Evolutionary conservation across 768 basidiomycete species (phyloP).

Genomic region (Mycena pura): DNA sequence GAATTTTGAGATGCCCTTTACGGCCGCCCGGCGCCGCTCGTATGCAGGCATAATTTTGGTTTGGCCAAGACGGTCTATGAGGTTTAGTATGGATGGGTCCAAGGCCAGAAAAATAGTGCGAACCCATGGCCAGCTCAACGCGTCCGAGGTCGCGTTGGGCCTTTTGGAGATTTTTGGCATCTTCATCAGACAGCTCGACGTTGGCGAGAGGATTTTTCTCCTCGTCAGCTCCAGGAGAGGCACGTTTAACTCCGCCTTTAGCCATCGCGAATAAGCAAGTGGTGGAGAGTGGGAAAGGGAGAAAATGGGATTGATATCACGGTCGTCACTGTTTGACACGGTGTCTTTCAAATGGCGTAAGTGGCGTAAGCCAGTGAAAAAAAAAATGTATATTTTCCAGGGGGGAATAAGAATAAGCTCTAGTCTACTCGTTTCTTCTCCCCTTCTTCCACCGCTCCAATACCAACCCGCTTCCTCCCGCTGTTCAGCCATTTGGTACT

Average conservation of each 20-base stretch:
- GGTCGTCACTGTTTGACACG: not conserved
- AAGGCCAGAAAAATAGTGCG: conserved; percentile 32
- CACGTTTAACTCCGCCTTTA: conserved; percentile 72
- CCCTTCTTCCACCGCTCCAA: conserved; percentile 84
- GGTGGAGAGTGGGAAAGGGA: conserved; percentile 5
- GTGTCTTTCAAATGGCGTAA: not conserved
- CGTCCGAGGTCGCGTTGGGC: conserved; percentile 75
- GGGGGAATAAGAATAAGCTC: too few relatives aligned
- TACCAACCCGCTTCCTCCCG: conserved; percentile 45
- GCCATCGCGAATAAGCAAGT: conserved; percentile 38
- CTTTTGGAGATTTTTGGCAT: conserved; percentile 69
- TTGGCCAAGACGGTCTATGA: conserved; percentile 69
- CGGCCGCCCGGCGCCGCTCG: conserved; percentile 70
- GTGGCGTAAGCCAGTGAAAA: conserved; percentile 17
- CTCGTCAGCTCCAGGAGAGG: conserved; percentile 79
- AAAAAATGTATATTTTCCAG: too few relatives aligned
- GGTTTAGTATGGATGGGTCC: conserved; percentile 6
- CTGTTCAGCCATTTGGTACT: conserved; percentile 46
- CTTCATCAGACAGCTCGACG: conserved; percentile 74
- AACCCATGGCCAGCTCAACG: conserved; percentile 76
- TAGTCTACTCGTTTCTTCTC: conserved; percentile 75
- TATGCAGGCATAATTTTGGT: conserved; percentile 65
- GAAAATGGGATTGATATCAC: not conserved
- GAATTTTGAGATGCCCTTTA: conserved; percentile 76
- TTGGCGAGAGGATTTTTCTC: conserved; percentile 72